These are phyloP conservation scores for Lactifluus hygrophoroides DNA, from an alignment of 768 basidiomycete species.

Conservation along the genomic window DNA sequence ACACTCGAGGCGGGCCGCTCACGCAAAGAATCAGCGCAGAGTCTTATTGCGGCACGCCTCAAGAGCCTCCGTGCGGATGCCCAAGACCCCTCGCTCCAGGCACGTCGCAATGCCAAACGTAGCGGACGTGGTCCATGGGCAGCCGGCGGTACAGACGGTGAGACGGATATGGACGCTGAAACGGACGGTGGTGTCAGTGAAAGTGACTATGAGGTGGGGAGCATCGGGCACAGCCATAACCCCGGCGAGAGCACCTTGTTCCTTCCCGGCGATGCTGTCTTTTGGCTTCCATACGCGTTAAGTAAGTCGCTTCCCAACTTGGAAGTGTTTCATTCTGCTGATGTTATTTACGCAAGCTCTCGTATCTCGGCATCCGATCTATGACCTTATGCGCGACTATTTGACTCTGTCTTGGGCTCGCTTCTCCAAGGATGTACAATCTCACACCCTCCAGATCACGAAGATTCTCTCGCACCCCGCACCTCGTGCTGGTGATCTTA, in stretches of 20 bases:
- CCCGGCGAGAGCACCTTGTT: constrained; percentile 86
- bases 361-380: constrained; percentile 89
- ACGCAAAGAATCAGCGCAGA: constrained; percentile 75
- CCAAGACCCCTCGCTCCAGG: constrained; percentile 50
- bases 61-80: constrained; percentile 50
- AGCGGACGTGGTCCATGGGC: constrained; percentile 63
- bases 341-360: constrained; percentile 41
- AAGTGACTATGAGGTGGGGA: constrained; percentile 79
- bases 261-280: constrained; percentile 81
- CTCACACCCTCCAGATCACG: constrained; percentile 83
- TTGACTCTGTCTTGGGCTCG: constrained; percentile 93
- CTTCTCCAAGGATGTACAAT: constrained; percentile 89
- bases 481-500: constrained; percentile 78
- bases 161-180: constrained; percentile 61
- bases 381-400: constrained; percentile 92
- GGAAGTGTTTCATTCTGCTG: not conserved
- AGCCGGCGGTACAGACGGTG: constrained; percentile 45
- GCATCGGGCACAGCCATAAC: constrained; percentile 63
- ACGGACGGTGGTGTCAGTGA: constrained; percentile 76
- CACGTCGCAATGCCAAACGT: constrained; percentile 47
- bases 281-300: constrained; percentile 91
- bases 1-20: constrained; percentile 72
- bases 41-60: constrained; percentile 56
- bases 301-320: constrained; percentile 42
- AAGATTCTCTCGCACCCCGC: constrained; percentile 84